These are phyloP conservation scores for Ophiostoma novo-ulmi DNA, from an alignment of 2,329 filamentous ascomycete species.

Conservation along the genomic window DNA sequence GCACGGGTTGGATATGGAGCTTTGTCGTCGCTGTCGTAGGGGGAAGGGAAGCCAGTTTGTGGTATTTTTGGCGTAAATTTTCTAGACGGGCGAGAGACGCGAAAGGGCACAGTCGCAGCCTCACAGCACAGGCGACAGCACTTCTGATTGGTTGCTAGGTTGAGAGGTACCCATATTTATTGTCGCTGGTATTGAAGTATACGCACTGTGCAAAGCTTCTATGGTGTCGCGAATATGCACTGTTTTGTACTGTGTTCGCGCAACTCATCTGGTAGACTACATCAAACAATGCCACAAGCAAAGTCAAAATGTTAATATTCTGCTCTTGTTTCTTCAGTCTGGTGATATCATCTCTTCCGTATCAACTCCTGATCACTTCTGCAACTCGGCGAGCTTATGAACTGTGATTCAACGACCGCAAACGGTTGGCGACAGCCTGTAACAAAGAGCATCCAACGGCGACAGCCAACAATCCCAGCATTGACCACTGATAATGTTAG, in stretches of 20 bases:
- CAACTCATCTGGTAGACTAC: background rate
- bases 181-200: background rate
- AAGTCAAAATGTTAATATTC: background rate
- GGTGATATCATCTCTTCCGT: background rate
- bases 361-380: background rate
- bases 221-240: too few species aligned
- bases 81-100: constrained; percentile 17
- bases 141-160: background rate
- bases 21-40: constrained; percentile 14
- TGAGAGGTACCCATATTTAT: constrained; percentile 6
- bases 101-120: constrained; percentile 17
- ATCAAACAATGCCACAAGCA: background rate
- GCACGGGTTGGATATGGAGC: constrained; percentile 16
- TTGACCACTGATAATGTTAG: background rate
- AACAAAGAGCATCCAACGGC: background rate
- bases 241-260: constrained; percentile 2
- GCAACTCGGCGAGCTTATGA: background rate
- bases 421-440: background rate
- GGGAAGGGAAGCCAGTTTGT: constrained; percentile 16
- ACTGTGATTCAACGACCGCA: background rate
- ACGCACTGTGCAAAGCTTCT: constrained; percentile 7
- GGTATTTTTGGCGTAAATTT: constrained; percentile 22
- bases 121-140: background rate
- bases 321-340: background rate
- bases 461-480: background rate